A percentile compares a stretch with the other conserved stretches of the same genome.
phyloP scores from a whole-genome alignment of 352 stramenopile species.

The Elongisporangium undulatum region DNA sequence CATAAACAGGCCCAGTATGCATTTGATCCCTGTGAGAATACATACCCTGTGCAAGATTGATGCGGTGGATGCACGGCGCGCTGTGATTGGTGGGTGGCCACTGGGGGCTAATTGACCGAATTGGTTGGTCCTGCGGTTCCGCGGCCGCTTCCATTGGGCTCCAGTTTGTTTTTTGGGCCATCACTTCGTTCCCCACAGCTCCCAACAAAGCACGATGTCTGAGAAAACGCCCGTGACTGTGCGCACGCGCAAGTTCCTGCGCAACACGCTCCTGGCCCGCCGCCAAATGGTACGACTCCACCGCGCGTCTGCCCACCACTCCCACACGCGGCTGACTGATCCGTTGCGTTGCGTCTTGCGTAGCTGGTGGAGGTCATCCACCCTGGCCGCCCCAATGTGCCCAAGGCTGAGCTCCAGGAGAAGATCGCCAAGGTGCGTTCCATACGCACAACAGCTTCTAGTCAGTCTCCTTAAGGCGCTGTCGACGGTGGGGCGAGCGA shows the following conservation, averaged over 20 bases:
- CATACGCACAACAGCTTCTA: not conserved
- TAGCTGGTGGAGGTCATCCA: slow-evolving; percentile 98
- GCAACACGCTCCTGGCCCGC: slow-evolving; percentile 96
- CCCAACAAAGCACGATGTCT: slow-evolving; percentile 85
- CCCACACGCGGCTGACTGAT: not conserved
- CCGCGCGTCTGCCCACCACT: no score
- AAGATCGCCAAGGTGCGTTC: slow-evolving; percentile 93
- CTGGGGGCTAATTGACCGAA: slow-evolving; percentile 23
- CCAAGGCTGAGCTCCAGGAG: slow-evolving; percentile 97
- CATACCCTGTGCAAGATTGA: not conserved
- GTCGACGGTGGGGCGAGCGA: no score
- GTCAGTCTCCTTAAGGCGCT: not conserved
- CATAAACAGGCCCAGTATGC: not conserved
- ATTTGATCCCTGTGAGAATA: slow-evolving; percentile 4
- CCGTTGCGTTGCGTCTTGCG: slow-evolving; percentile 1
- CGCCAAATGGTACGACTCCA: slow-evolving; percentile 95
- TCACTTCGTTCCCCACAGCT: slow-evolving; percentile 56
- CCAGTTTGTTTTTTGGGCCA: slow-evolving; percentile 3
- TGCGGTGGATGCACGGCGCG: not conserved
- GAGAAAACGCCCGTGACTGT: slow-evolving; percentile 95
- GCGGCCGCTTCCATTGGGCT: not conserved
- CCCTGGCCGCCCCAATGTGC: slow-evolving; percentile 95
- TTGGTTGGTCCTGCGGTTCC: slow-evolving; percentile 71
- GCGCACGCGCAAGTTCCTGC: slow-evolving; percentile 98
- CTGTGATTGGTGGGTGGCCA: not conserved